Base-by-base conservation (phyloP, 148 eudicot species). In the Limonium bicolor region DNA sequence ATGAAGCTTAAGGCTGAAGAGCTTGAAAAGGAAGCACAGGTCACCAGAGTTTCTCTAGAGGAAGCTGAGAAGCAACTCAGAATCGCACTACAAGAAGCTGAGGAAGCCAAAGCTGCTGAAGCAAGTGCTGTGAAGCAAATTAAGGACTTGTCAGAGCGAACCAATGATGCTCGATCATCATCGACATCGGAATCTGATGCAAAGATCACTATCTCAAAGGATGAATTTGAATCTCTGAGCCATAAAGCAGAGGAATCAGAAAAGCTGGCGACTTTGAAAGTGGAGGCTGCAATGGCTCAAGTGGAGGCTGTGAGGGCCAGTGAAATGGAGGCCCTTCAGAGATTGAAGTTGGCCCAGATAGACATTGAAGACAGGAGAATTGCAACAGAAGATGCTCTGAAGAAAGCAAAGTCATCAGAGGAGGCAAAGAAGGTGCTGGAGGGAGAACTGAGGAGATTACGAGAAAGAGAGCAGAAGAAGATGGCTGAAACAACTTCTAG, bases 351-450 rank as follows among this genome's bases (percentile, higher is more conserved):
- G 14, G 46, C 74, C 22, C 63, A 66, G 49, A 78, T 81, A 64
- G 99, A 92, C 64, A 76, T 81, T 6, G 69, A 65, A 23, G 86
- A 71, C 6, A 67, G 72, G 62, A 78, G 76, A 53, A 66, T 66
- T 32, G 79, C 80, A 10, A 78, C 83, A 13, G 63, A 62, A 39
- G 94, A 67, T 20, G 85, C 88, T 5, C 34, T 85, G 54, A 85
- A 65, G 69, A 78, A 53, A 50, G 86, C 86, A 2, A 78, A 78
- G 53, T 80, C 62, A 73, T 76, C 94, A 6, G 82, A 76, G 61
- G 80, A 88, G 3, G 95, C 95, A 25, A 92, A 67, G 63, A 85
- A 66, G 58, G 99, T 94, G 1, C 76, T 92, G 25, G 94, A 92
- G 44, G 79, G 94, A 32, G 99, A 85, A 67, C 85, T 92, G 15